These are phyloP conservation scores for Neodidymelliopsis sp. DNA, from an alignment of 2,329 filamentous ascomycete genomes.

Conservation along the genomic window DNA sequence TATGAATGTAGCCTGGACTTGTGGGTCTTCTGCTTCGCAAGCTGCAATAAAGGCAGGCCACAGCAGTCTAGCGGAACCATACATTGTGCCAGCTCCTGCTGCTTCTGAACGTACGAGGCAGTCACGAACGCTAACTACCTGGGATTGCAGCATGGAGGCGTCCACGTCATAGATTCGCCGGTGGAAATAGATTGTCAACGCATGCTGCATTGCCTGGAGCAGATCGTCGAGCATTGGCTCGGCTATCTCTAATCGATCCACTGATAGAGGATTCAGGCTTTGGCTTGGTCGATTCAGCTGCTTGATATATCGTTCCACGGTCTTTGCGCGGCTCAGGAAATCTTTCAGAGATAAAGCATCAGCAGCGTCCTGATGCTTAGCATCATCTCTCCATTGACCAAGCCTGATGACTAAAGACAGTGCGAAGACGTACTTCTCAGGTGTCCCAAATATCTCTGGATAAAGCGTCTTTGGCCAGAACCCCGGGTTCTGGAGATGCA, in stretches of 20 bases:
- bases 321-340: constrained; percentile 44
- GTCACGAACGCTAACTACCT: constrained; percentile 49
- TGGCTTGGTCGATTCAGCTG: constrained; percentile 17
- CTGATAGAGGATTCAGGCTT: neutral
- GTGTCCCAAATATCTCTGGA: constrained; percentile 56
- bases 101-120: constrained; percentile 48
- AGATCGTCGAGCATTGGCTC: constrained; percentile 38
- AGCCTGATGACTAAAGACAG: constrained; percentile 50
- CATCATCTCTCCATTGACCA: constrained; percentile 52
- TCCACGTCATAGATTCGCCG: constrained; percentile 54
- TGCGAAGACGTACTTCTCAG: constrained; percentile 48
- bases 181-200: constrained; percentile 57
- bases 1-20: constrained; percentile 47
- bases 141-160: constrained; percentile 51
- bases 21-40: constrained; percentile 51
- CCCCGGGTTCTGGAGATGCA: constrained; percentile 54
- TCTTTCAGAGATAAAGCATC: constrained; percentile 33
- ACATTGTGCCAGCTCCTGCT: constrained; percentile 41
- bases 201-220: constrained; percentile 52
- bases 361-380: constrained; percentile 25
- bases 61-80: constrained; percentile 50
- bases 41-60: constrained; percentile 57
- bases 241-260: neutral
- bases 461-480: constrained; percentile 53
- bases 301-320: constrained; percentile 45